phyloP scores from a whole-genome alignment of 495 filamentous ascomycete species.

The Arthonia radiata region DNA sequence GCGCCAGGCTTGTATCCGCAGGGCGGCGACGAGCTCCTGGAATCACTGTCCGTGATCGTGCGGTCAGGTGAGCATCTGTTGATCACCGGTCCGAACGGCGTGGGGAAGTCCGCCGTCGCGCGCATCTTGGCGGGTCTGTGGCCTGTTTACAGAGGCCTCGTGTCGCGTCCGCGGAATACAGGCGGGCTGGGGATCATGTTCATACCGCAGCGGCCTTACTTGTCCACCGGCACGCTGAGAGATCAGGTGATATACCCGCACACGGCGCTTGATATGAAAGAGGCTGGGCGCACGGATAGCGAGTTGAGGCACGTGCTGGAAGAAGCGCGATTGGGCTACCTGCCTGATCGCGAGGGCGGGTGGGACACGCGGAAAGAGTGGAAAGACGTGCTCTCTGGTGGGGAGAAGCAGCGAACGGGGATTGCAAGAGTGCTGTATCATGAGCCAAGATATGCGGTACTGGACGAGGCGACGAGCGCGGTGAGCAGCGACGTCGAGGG shows the following conservation, averaged over 20 bases:
- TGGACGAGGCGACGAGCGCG: conserved; percentile 88
- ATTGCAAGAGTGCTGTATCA: conserved; percentile 84
- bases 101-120: conserved; percentile 76
- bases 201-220: conserved; percentile 80
- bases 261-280: conserved; percentile 79
- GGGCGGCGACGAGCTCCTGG: conserved; percentile 76
- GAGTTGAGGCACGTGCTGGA: conserved; percentile 56
- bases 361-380: conserved; percentile 95
- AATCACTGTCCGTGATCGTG: conserved; percentile 66
- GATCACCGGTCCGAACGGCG: conserved; percentile 85
- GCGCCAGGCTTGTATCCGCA: conserved; percentile 62
- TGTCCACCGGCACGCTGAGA: conserved; percentile 79
- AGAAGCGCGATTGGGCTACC: conserved; percentile 61
- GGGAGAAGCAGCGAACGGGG: conserved; percentile 92
- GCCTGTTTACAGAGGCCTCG: conserved; percentile 84
- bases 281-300: conserved; percentile 45
- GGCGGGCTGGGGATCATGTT: conserved; percentile 94
- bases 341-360: conserved; percentile 77
- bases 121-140: conserved; percentile 82
- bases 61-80: conserved; percentile 77
- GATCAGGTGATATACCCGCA: conserved; percentile 98
- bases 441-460: conserved; percentile 76
- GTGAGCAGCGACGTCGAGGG: conserved; percentile 91
- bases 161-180: conserved; percentile 54
- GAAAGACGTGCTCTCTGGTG: conserved; percentile 90